phyloP scores from a whole-genome alignment of 306 rosid species.

The Sicyos baderoa region DNA sequence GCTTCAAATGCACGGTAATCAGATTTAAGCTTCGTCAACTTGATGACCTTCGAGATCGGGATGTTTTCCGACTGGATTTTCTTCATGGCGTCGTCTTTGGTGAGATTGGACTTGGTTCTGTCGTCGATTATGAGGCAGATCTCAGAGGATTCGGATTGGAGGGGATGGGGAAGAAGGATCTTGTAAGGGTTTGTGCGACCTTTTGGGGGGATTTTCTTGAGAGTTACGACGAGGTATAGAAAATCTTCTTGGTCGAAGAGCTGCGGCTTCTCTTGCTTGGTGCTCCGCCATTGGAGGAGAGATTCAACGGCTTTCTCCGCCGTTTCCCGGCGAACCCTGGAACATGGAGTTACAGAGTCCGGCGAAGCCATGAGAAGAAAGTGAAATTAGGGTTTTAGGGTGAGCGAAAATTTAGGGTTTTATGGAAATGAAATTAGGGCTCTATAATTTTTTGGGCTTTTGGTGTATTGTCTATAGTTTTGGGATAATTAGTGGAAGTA shows the following conservation, averaged over 20 bases:
- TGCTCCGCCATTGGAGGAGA: conserved; percentile 54
- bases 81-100: conserved; percentile 22
- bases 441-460: not conserved
- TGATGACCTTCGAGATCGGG: conserved; percentile 47
- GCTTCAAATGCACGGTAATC: conserved; percentile 65
- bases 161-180: conserved; percentile 49
- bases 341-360: conserved; percentile 12
- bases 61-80: conserved; percentile 49
- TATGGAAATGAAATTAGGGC: not conserved
- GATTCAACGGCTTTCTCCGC: conserved; percentile 43
- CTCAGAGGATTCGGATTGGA: conserved; percentile 37
- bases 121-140: conserved; percentile 72
- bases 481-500: not conserved
- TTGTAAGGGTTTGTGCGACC: conserved; percentile 60
- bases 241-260: conserved; percentile 30
- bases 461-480: not conserved
- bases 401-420: not conserved
- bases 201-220: conserved; percentile 16
- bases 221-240: conserved; percentile 10
- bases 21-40: conserved; percentile 55
- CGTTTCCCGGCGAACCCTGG: conserved; percentile 20
- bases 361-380: conserved; percentile 21
- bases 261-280: conserved; percentile 46
- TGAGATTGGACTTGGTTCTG: conserved; percentile 26
- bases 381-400: not conserved